Evolutionary conservation across 768 basidiomycete species (phyloP).

Genomic region (Mycena amicta): DNA sequence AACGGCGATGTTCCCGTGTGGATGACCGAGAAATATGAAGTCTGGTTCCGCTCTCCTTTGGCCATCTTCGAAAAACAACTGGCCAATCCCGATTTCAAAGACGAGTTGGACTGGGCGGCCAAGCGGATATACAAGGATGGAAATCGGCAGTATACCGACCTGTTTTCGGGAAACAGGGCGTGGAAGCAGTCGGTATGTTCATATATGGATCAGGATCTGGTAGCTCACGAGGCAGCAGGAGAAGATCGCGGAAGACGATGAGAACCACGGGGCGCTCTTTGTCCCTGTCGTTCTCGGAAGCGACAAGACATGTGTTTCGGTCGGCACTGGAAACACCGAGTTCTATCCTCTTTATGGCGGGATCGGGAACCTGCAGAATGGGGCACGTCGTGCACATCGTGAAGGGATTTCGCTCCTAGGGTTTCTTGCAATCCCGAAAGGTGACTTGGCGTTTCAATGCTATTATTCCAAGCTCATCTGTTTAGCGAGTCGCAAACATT

Average conservation of each 20-base stretch:
- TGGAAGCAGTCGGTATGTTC: constrained; percentile 25
- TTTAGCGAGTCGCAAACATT: constrained; percentile 14
- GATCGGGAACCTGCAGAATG: constrained; percentile 18
- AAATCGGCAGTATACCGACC: constrained; percentile 15
- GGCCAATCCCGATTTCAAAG: constrained; percentile 25
- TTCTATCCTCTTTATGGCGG: constrained; percentile 27
- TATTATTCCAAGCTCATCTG: not conserved
- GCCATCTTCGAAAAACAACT: constrained; percentile 24
- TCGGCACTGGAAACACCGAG: constrained; percentile 23
- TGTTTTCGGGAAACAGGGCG: constrained; percentile 26
- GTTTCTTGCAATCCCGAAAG: constrained; percentile 22
- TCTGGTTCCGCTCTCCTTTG: constrained; percentile 31
- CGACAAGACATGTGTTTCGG: constrained; percentile 26
- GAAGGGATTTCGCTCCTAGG: constrained; percentile 2
- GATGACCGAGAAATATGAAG: constrained; percentile 29
- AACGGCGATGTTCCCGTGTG: constrained; percentile 22
- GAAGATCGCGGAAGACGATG: constrained; percentile 12
- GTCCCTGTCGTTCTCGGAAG: constrained; percentile 24
- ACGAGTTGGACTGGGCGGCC: constrained; percentile 27
- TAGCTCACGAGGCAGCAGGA: constrained; percentile 1
- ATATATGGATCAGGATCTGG: too few relatives aligned
- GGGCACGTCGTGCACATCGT: constrained; percentile 12
- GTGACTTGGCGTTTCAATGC: not conserved
- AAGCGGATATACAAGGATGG: constrained; percentile 21
- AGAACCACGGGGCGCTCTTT: constrained; percentile 19